Percentiles rank a stretch among this genome's conserved stretches.
Conservation (phyloP, 2,329 filamentous ascomycete species). For the Fusarium sp. region DNA sequence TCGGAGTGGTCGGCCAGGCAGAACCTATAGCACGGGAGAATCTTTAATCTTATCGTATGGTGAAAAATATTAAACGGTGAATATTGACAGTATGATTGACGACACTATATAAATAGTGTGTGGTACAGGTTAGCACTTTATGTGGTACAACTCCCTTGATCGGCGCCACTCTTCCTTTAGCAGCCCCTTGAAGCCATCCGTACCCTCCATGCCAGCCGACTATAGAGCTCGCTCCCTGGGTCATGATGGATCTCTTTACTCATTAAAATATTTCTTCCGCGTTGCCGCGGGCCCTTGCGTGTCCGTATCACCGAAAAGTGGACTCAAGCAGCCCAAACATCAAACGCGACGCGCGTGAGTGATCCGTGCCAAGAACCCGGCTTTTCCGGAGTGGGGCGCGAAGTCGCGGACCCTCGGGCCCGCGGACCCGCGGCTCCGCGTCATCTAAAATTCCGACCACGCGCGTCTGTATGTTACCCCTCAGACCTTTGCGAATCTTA, state of each 20-base stretch:
- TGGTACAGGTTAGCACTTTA: neutral
- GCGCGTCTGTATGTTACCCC: neutral
- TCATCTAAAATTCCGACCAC: neutral
- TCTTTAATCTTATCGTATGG: accelerated
- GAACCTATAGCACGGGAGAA: neutral
- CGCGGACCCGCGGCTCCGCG: neutral
- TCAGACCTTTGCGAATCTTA: neutral
- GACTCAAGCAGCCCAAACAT: neutral
- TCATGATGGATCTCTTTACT: neutral
- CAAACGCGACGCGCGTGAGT: neutral
- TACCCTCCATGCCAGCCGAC: neutral
- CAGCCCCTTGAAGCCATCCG: neutral
- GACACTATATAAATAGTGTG: neutral
- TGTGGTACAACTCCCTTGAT: neutral
- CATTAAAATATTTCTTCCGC: neutral
- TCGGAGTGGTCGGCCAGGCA: too few species aligned
- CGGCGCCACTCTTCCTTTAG: neutral
- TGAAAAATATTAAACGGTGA: neutral
- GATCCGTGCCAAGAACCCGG: neutral
- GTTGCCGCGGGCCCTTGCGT: neutral
- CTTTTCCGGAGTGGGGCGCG: neutral
- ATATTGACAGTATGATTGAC: neutral
- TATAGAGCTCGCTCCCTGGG: neutral
- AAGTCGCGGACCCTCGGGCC: neutral
- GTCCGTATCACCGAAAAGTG: neutral